A percentile compares a stretch with the other conserved stretches of the same genome.
Conservation (phyloP, 2,329 filamentous ascomycete species). For the Talaromyces pinophilus region DNA sequence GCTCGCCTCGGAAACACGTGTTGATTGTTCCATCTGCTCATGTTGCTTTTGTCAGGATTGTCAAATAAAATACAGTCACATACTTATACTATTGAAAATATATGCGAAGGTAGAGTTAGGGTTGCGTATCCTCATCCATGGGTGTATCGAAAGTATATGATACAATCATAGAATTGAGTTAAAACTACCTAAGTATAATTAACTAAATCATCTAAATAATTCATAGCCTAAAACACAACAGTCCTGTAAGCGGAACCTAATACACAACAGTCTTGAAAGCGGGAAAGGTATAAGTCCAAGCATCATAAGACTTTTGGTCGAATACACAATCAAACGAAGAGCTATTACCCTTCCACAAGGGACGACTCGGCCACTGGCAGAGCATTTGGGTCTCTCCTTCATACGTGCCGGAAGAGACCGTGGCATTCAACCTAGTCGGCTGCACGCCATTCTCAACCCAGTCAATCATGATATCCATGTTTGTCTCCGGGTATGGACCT, state of each 20-base stretch:
- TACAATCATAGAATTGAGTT: neutral
- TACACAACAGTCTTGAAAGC: neutral
- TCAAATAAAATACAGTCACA: neutral
- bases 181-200: neutral
- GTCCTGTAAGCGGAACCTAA: neutral
- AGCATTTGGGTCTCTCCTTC: neutral
- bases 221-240: neutral
- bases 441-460: constrained; percentile 53
- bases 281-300: neutral
- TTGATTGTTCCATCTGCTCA: neutral
- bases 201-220: neutral
- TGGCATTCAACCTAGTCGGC: constrained; percentile 46
- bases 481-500: constrained; percentile 47
- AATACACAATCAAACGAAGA: neutral
- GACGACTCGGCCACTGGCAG: neutral
- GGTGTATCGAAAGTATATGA: neutral
- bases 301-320: neutral
- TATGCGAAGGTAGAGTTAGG: neutral
- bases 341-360: neutral
- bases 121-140: neutral
- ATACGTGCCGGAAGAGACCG: constrained; percentile 25
- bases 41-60: neutral
- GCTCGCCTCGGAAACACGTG: neutral
- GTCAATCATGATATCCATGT: constrained; percentile 48
- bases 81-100: neutral